Conservation (phyloP, 129 eudicot genomes). For the Flaveria brownii region DNA sequence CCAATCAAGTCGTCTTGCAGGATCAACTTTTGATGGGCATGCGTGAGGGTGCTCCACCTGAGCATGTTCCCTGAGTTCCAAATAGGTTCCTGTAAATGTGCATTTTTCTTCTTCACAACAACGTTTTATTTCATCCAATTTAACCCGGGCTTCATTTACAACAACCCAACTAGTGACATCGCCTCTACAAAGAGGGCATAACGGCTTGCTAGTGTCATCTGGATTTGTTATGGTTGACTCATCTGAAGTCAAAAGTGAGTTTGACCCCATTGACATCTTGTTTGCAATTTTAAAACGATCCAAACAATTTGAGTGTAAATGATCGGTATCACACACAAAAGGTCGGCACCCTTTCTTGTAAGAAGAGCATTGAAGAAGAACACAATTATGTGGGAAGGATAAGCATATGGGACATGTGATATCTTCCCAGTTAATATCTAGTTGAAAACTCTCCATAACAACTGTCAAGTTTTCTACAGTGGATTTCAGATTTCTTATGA, state of each 20-base stretch:
- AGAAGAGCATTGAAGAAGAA: slow-evolving; percentile 89
- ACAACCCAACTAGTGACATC: slow-evolving; percentile 88
- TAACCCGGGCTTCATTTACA: slow-evolving; percentile 54
- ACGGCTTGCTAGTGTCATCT: slow-evolving; percentile 45
- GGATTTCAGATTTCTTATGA: slow-evolving; percentile 15
- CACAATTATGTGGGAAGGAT: slow-evolving; percentile 85
- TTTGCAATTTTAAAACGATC: slow-evolving; percentile 80
- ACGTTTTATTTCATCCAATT: slow-evolving; percentile 65
- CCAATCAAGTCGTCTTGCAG: slow-evolving; percentile 89
- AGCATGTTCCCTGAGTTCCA: slow-evolving; percentile 75
- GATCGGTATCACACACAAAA: slow-evolving; percentile 85
- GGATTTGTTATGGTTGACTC: slow-evolving; percentile 18
- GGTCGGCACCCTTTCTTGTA: slow-evolving; percentile 88
- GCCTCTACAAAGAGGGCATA: slow-evolving; percentile 91
- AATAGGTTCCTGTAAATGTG: slow-evolving; percentile 57
- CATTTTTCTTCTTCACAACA: slow-evolving; percentile 79
- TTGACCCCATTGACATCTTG: slow-evolving; percentile 42
- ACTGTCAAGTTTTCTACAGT: slow-evolving; percentile 12
- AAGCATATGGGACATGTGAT: slow-evolving; percentile 88
- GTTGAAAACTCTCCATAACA: slow-evolving; percentile 57
- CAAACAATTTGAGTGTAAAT: slow-evolving; percentile 85
- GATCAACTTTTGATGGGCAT: slow-evolving; percentile 81
- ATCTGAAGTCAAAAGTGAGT: slow-evolving; percentile 42
- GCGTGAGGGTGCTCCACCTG: slow-evolving; percentile 79
- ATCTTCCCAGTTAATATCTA: slow-evolving; percentile 72